Conservation (phyloP, 2,329 filamentous ascomycete genomes). For the Alternaria incomplexa region DNA sequence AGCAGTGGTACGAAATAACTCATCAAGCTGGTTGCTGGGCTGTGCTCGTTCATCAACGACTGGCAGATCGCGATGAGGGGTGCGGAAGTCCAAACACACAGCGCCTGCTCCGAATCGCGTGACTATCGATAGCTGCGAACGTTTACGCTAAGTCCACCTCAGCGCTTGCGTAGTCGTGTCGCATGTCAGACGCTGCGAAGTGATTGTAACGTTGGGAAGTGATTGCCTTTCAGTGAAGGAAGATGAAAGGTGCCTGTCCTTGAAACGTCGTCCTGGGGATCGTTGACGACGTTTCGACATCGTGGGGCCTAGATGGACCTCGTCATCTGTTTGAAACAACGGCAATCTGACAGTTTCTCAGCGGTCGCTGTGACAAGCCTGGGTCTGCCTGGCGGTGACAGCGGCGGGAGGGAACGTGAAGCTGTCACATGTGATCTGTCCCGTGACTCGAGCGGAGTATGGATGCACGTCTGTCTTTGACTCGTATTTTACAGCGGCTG, state of each 20-base stretch:
- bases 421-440: not conserved
- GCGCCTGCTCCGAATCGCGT: conserved; percentile 13
- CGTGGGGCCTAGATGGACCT: conserved; percentile 12
- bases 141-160: not conserved
- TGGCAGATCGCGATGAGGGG: not conserved
- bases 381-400: not conserved
- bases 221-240: not conserved
- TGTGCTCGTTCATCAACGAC: conserved; percentile 4
- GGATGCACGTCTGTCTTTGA: not conserved
- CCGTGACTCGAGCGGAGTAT: not conserved
- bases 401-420: not conserved
- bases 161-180: conserved; percentile 12
- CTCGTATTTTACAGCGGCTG: not conserved
- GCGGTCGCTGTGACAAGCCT: conserved; percentile 3
- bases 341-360: conserved; percentile 19
- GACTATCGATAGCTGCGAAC: conserved; percentile 2
- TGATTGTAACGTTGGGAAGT: conserved; percentile 2
- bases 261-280: conserved; percentile 9
- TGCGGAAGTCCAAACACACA: not conserved
- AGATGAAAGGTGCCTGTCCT: conserved; percentile 4
- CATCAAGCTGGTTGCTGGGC: not conserved
- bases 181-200: conserved; percentile 3
- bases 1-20: conserved; percentile 1
- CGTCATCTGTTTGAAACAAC: conserved; percentile 35
- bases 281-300: conserved; percentile 15